Evolutionary conservation across 352 stramenopile species (phyloP).

Genomic region (Globisporangium camurandrum): DNA sequence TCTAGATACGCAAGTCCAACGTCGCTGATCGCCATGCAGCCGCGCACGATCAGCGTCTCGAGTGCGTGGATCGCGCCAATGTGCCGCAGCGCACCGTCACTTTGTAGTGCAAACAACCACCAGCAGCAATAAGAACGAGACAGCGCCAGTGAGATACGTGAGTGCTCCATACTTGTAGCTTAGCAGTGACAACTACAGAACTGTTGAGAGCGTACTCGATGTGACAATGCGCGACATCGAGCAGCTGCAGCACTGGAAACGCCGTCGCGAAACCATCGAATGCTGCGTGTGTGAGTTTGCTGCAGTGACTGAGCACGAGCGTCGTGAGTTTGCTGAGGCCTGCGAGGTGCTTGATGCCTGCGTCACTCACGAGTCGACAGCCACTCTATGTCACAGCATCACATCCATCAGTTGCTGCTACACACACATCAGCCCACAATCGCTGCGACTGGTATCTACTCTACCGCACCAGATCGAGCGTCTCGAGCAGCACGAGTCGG

Average conservation of each 20-base stretch:
- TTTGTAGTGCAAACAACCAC: slow-evolving; percentile 3
- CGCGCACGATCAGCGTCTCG: slow-evolving; percentile 37
- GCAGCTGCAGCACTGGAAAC: slow-evolving; percentile 29
- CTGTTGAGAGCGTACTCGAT: slow-evolving; percentile 22
- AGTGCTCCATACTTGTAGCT: neutral
- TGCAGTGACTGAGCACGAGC: slow-evolving; percentile 46
- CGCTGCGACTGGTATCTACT: too few species aligned
- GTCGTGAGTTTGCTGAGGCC: slow-evolving; percentile 40
- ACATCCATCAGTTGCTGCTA: neutral
- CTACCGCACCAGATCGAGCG: slow-evolving; percentile 43
- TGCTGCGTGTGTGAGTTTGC: slow-evolving; percentile 36
- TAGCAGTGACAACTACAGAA: neutral
- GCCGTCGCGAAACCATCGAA: slow-evolving; percentile 32
- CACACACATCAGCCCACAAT: neutral
- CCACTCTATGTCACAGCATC: slow-evolving; percentile 24
- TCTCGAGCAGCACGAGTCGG: slow-evolving; percentile 26
- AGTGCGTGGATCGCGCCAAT: slow-evolving; percentile 29
- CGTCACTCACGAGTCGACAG: slow-evolving; percentile 41
- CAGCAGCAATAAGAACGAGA: neutral
- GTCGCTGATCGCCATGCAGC: slow-evolving; percentile 28
- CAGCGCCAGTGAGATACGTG: neutral
- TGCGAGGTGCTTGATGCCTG: slow-evolving; percentile 38
- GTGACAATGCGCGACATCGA: slow-evolving; percentile 53
- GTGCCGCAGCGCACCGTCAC: slow-evolving; percentile 20
- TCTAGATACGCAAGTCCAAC: slow-evolving; percentile 24